Evolutionary conservation across 2,329 filamentous ascomycete genomes (phyloP).

Genomic region (Arthrobotrys entomopaga): DNA sequence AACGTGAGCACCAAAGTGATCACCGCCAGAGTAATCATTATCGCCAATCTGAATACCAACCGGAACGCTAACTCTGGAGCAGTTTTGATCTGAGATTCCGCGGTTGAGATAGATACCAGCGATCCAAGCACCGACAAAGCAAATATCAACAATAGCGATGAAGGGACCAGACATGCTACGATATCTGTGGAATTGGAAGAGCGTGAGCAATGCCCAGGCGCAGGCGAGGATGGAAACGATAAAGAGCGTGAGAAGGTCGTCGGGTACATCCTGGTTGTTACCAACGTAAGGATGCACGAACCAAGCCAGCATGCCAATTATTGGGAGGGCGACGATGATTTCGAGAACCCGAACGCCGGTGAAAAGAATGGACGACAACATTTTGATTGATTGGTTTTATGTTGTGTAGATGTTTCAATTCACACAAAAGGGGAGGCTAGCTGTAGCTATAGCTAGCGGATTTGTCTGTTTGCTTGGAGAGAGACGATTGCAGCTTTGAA

Average conservation of each 20-base stretch:
- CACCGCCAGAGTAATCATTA: constrained; percentile 69
- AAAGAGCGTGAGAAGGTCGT: constrained; percentile 74
- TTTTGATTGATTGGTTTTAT: constrained; percentile 23
- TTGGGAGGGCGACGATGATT: constrained; percentile 65
- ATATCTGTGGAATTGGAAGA: constrained; percentile 74
- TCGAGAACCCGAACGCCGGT: constrained; percentile 44
- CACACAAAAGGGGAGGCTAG: not conserved
- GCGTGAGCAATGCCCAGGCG: constrained; percentile 73
- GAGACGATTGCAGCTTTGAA: constrained; percentile 2
- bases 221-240: constrained; percentile 73
- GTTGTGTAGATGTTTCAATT: not conserved
- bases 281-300: constrained; percentile 72
- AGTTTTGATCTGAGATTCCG: constrained; percentile 73
- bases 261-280: constrained; percentile 70
- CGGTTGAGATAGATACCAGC: constrained; percentile 71
- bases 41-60: constrained; percentile 69
- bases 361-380: constrained; percentile 43
- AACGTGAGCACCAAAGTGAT: constrained; percentile 67
- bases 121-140: constrained; percentile 73
- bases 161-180: constrained; percentile 72
- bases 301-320: constrained; percentile 74
- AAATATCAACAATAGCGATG: constrained; percentile 68
- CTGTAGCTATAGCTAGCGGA: not conserved
- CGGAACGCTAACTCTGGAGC: constrained; percentile 68
- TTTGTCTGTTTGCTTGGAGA: not conserved